Conservation (phyloP, 2,329 filamentous ascomycete genomes). For the Boeremia lycopersici region DNA sequence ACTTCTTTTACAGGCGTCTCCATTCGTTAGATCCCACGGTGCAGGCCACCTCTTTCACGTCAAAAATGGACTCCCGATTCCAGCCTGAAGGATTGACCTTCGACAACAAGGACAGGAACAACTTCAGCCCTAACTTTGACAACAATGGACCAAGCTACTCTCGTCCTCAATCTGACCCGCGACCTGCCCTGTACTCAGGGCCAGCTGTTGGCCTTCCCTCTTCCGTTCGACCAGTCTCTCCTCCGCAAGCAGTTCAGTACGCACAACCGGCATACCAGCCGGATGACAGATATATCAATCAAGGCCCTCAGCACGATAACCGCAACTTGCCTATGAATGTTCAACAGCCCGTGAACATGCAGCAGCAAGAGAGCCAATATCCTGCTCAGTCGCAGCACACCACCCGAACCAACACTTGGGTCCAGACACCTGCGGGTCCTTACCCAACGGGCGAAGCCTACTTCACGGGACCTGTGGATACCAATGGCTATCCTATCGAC, state of each 20-base stretch:
- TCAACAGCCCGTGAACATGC: constrained; percentile 12
- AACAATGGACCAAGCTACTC: constrained; percentile 19
- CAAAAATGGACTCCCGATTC: constrained; percentile 40
- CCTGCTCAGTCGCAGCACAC: constrained; percentile 28
- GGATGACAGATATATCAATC: constrained; percentile 2
- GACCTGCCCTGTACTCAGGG: constrained; percentile 21
- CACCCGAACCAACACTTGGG: constrained; percentile 38
- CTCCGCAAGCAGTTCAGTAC: constrained; percentile 22
- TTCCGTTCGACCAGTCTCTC: constrained; percentile 22
- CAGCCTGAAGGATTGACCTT: constrained; percentile 35
- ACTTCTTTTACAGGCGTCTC: constrained; percentile 23
- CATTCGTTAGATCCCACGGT: constrained; percentile 31
- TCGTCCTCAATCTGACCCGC: constrained; percentile 17
- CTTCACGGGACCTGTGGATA: constrained; percentile 28
- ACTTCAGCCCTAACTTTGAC: constrained; percentile 31
- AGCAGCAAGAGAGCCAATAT: constrained; percentile 17
- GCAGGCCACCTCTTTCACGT: constrained; percentile 40
- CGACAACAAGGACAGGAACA: constrained; percentile 28
- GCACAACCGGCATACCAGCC: constrained; percentile 17
- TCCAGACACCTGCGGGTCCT: constrained; percentile 31
- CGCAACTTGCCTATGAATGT: constrained; percentile 15
- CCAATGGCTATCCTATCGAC: constrained; percentile 36
- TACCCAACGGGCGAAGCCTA: constrained; percentile 29
- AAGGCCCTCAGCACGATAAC: constrained; percentile 15
- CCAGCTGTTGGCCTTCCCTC: constrained; percentile 18